A percentile compares a stretch with the other conserved stretches of the same genome.
phyloP scores from a whole-genome alignment of 768 basidiomycete genomes.

The Leccinellum albellum region DNA sequence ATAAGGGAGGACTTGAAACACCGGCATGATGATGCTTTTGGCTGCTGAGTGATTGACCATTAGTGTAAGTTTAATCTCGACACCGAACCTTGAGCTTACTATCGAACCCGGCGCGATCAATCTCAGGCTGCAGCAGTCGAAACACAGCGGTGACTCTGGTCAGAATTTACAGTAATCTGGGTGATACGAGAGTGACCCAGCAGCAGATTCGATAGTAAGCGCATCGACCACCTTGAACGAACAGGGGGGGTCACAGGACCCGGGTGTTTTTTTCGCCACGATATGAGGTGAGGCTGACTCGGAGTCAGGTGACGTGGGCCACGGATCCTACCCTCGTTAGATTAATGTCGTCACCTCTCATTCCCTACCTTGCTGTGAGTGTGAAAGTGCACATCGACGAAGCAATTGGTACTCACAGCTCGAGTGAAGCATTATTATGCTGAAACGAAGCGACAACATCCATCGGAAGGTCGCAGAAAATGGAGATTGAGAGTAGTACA shows the following conservation, averaged over 20 bases:
- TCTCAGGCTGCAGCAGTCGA: neutral
- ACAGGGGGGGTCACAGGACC: no score
- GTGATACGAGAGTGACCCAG: neutral
- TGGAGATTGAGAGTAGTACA: slow-evolving; percentile 51
- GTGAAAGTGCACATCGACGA: neutral
- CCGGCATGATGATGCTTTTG: neutral
- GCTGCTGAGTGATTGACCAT: neutral
- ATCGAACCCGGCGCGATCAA: neutral
- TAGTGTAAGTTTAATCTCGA: neutral
- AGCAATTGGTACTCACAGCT: slow-evolving; percentile 4
- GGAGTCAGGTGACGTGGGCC: neutral
- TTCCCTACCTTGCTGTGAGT: slow-evolving; percentile 21
- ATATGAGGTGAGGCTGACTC: no score
- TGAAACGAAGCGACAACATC: slow-evolving; percentile 40
- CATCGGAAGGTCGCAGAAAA: slow-evolving; percentile 53
- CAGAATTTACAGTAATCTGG: no score
- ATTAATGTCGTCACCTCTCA: slow-evolving; percentile 21
- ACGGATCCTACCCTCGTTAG: no score
- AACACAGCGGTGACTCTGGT: neutral
- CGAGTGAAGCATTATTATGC: slow-evolving; percentile 41
- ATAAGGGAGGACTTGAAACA: neutral
- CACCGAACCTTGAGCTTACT: no score
- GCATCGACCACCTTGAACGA: no score
- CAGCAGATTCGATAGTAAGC: neutral
- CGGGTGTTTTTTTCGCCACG: no score